These are phyloP conservation scores for Basipetospora chlamydospora DNA, from an alignment of 2,329 filamentous ascomycete genomes.

Conservation along the genomic window DNA sequence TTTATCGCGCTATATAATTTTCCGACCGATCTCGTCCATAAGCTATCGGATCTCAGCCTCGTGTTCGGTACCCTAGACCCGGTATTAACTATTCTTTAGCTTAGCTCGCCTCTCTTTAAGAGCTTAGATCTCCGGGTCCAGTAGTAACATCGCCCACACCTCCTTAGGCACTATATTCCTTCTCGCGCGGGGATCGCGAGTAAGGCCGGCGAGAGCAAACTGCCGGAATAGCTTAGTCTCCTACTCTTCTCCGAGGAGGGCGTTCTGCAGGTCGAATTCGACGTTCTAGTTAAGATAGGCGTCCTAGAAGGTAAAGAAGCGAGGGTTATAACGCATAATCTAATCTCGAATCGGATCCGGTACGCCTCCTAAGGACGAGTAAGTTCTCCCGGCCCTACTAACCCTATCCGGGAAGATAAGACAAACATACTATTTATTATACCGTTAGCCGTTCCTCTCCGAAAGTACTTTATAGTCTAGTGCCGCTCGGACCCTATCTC, in stretches of 20 bases:
- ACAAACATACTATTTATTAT: not conserved
- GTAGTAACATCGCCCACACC: conserved; percentile 12
- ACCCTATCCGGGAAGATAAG: not conserved
- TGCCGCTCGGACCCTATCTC: conserved; percentile 10
- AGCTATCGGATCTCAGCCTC: conserved; percentile 14
- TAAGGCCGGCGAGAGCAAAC: conserved; percentile 14
- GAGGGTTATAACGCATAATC: conserved; percentile 16
- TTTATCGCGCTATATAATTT: not conserved
- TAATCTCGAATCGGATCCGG: conserved; percentile 14
- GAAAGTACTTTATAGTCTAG: conserved; percentile 5
- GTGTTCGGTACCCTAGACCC: conserved; percentile 10
- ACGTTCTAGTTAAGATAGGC: conserved; percentile 16
- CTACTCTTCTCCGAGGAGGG: conserved; percentile 13
- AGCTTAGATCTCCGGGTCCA: conserved; percentile 14
- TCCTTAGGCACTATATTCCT: conserved; percentile 16
- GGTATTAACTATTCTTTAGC: conserved; percentile 14
- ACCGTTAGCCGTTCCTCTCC: not conserved
- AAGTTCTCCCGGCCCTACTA: conserved; percentile 2
- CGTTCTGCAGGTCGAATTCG: conserved; percentile 16
- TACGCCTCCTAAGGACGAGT: conserved; percentile 10
- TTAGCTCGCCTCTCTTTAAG: conserved; percentile 10
- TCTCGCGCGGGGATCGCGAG: conserved; percentile 13
- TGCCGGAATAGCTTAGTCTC: conserved; percentile 11
- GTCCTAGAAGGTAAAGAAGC: conserved; percentile 14
- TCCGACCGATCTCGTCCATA: conserved; percentile 6